Evolutionary conservation across 2,329 filamentous ascomycete genomes (phyloP), one percentile per base, ranked within the genome.

Genomic region (Drechslerella stenobrocha): DNA sequence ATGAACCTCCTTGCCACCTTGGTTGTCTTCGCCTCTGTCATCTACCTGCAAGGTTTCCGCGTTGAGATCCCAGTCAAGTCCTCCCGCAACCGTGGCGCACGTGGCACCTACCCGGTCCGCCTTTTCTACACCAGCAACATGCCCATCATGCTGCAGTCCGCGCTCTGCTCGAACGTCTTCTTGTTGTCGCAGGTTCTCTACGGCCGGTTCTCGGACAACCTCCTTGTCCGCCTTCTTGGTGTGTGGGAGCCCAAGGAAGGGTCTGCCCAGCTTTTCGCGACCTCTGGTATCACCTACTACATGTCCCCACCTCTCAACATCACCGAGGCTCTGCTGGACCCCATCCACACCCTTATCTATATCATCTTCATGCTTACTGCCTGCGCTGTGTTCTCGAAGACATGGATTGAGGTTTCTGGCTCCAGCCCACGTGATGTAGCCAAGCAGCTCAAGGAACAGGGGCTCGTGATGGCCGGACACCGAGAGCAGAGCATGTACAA

Each of bases 71-170:
- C 95, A 70, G 93, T 98, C 84, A 98, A 98, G 87, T 96, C 91
- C 69, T 92, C 90, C 74, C 91, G 93, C 80, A 93, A 98, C 84
- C 91, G 93, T 83, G 93, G 93, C 79, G 93, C 95, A 77, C 92
- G 93, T 75, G 95, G 72, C 56, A 74, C 91, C 37, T 98, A 97
- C 84, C 93, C 93, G 75, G 86, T 98, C 78, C 92, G 95, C 76
- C 89, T 98, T 67, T 98, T 98, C 86, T 98, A 98, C 82, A 98
- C 93, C 77, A 96, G 91, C 78, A 98, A 98, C 87, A 98, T 98
- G 95, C 93, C 93, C 77, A 98, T 98, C 81, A 98, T 98, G 93
- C 84, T 98, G 78, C 95, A 98, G 82, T 97, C 92, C 47, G 93
- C 93, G 74, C 85, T 98, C 73, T 96, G 90, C 73, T 96, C 92